Evolutionary conservation across 768 basidiomycete genomes (phyloP).

Genomic region (Nidularia sp.): DNA sequence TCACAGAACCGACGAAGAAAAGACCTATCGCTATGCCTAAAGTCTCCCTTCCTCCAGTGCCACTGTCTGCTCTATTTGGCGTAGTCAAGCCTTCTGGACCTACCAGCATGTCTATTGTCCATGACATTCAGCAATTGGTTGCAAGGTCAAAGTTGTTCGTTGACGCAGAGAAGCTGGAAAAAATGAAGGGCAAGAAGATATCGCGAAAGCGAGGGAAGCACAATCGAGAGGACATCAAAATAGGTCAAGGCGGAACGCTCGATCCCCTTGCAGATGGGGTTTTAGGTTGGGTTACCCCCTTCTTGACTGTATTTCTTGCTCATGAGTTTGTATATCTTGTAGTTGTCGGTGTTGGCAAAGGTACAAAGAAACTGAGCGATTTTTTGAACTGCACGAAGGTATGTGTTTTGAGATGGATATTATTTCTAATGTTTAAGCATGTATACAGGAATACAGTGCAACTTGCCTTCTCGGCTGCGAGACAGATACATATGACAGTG

Average conservation of each 20-base stretch:
- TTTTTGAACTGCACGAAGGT: constrained; percentile 93
- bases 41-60: constrained; percentile 43
- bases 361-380: constrained; percentile 78
- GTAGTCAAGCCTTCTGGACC: constrained; percentile 90
- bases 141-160: constrained; percentile 77
- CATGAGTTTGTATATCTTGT: neutral
- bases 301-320: neutral
- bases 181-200: constrained; percentile 43
- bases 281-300: constrained; percentile 52
- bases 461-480: constrained; percentile 91
- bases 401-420: constrained; percentile 5
- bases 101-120: constrained; percentile 87
- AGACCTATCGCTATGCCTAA: constrained; percentile 50
- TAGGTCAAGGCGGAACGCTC: constrained; percentile 92
- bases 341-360: constrained; percentile 90
- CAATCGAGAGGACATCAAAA: constrained; percentile 57
- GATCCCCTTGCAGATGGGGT: constrained; percentile 97
- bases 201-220: constrained; percentile 38
- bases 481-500: constrained; percentile 91
- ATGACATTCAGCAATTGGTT: constrained; percentile 80
- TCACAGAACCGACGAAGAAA: too few species aligned
- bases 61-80: constrained; percentile 81
- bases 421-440: neutral
- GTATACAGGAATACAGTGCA: constrained; percentile 78
- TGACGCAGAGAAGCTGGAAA: constrained; percentile 50